phyloP scores from a whole-genome alignment of 2,329 filamentous ascomycete genomes.

The Pezicula neosporulosa region DNA sequence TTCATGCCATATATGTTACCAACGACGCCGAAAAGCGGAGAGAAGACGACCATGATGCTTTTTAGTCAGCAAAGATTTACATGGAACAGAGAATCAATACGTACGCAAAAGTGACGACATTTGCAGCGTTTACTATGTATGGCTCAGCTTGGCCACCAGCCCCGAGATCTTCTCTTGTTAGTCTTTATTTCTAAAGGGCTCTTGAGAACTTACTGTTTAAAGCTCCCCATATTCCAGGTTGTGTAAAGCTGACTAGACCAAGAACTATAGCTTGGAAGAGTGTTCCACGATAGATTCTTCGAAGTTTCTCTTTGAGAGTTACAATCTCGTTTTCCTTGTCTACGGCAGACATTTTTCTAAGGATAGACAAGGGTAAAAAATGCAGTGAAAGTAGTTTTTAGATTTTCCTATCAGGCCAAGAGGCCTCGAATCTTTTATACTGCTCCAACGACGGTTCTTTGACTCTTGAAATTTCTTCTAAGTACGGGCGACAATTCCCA shows the following conservation, averaged over 20 bases:
- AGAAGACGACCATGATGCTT: conserved; percentile 55
- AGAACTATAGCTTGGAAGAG: conserved; percentile 69
- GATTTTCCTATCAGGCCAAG: too few species aligned
- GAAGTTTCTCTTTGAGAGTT: conserved; percentile 13
- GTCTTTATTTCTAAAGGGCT: background rate
- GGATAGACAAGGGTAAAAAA: too few species aligned
- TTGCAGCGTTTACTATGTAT: conserved; percentile 39
- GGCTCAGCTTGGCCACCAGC: conserved; percentile 38
- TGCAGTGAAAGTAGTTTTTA: too few species aligned
- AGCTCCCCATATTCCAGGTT: conserved; percentile 66
- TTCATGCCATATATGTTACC: conserved; percentile 41
- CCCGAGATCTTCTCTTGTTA: conserved; percentile 28
- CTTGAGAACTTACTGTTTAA: conserved; percentile 54
- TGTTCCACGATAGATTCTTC: conserved; percentile 64
- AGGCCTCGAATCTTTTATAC: too few species aligned
- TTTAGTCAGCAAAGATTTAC: background rate
- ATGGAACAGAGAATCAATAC: conserved; percentile 37
- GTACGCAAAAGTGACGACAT: conserved; percentile 45
- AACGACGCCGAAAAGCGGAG: conserved; percentile 40
- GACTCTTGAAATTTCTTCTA: too few species aligned
- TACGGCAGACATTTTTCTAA: too few species aligned
- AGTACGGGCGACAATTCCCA: too few species aligned
- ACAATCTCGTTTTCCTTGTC: too few species aligned
- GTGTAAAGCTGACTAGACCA: conserved; percentile 64
- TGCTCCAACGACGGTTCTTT: too few species aligned